Base-by-base conservation (phyloP, 108 stramenopile genomes). In the Licmophora abbreviata region DNA sequence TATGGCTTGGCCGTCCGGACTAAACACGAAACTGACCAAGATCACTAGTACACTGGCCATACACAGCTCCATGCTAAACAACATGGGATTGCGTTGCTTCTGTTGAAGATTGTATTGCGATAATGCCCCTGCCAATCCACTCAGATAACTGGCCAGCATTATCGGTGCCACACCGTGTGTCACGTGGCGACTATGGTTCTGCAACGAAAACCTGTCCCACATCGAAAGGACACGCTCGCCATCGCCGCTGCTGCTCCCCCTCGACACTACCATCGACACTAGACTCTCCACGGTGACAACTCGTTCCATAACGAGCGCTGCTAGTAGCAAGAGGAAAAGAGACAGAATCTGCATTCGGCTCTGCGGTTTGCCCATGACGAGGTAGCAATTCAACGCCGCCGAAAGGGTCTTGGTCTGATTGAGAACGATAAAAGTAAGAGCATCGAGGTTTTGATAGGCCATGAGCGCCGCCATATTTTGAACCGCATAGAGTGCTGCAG, bases 361-460 rank as follows among this genome's bases (percentile, higher is more conserved):
- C 66, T 97, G 96, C 54, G 54, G 58, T 37, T 72, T 67, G 18
- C 89, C 92, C 84, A 95, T 79, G 12, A 97, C 56, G 1, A 94
- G 49, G 71, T 80, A 97, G 18, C 93, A 90, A 51, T 88, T 95
- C 11, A 97, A 31, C 3, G 96, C 96, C 7, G 96, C 94, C 27
- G 78, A 84, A 14, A 95, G 59, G 3, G 94, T 97, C 47, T 97
- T 97, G 26, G 94, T 95, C 54, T 96, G 96, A 57, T 97, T 97
- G 48, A 97, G 76, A 14, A 95, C 91, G 50, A 92, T 95, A 68
- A 89, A 97, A 7, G 90, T 92, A 1, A 97, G 48, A 10, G 93
- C 83, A 69, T 93, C 91, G 18, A 97, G 71, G 51, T 93, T 77
- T 70, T 86, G 83, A 49, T 95, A 95, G 11, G 92, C 94, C 44